A percentile compares a stretch with the other conserved stretches of the same genome.
phyloP scores from a whole-genome alignment of 768 basidiomycete species.

The Lepiota subincarnata region DNA sequence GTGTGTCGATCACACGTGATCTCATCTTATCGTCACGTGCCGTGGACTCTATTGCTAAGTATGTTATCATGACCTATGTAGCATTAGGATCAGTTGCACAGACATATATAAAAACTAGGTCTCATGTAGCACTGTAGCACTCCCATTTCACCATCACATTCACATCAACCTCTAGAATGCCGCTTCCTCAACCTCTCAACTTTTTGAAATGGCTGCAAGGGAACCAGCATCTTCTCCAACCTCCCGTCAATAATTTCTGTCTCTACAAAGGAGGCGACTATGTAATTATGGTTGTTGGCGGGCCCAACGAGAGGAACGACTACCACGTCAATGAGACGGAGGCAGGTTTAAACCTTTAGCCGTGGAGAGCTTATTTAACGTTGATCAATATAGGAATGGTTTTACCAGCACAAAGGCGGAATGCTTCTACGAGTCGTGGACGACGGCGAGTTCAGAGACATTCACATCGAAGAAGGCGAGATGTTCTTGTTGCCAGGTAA shows the following conservation, averaged over 20 bases:
- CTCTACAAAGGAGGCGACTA: conserved; percentile 81
- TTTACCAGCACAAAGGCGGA: conserved; percentile 92
- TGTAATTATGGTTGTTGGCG: conserved; percentile 94
- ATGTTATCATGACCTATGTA: too few relatives aligned
- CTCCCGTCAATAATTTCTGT: conserved; percentile 92
- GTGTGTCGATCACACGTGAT: conserved; percentile 8
- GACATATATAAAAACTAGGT: not conserved
- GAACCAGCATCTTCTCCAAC: conserved; percentile 76
- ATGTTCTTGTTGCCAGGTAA: conserved; percentile 94
- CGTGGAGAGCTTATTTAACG: not conserved
- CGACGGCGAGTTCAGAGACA: conserved; percentile 75
- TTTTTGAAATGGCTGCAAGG: conserved; percentile 85
- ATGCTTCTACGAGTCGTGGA: conserved; percentile 90
- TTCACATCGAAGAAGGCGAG: conserved; percentile 88
- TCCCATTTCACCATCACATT: not conserved
- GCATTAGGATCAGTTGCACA: too few relatives aligned
- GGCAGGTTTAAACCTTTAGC: conserved; percentile 32
- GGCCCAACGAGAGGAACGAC: conserved; percentile 91
- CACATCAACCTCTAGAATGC: conserved; percentile 42
- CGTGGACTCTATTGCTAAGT: not conserved
- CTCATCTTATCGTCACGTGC: too few relatives aligned
- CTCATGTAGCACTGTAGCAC: too few relatives aligned
- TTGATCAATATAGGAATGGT: conserved; percentile 77
- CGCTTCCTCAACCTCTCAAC: conserved; percentile 79
- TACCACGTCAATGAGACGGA: conserved; percentile 97